Percentiles rank a stretch among this genome's conserved stretches.
Conservation (phyloP, 768 basidiomycete genomes). For the Leucogyrophana mollusca region DNA sequence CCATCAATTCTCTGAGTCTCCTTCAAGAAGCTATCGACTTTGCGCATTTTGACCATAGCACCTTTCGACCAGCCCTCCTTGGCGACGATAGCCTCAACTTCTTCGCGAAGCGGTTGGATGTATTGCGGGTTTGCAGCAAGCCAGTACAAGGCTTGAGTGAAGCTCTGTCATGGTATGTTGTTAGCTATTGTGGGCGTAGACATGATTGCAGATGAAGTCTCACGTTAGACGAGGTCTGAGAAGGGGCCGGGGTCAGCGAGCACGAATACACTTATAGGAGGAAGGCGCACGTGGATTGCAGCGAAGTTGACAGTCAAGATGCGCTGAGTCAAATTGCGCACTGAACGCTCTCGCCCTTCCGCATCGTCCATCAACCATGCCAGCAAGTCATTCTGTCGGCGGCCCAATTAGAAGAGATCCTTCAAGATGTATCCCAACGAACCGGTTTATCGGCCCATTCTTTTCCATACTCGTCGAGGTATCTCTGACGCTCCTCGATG, state of each 20-base stretch:
- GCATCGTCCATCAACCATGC: slow-evolving; percentile 30
- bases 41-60: slow-evolving; percentile 28
- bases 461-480: slow-evolving; percentile 19
- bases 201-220: not conserved
- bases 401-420: no score
- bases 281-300: slow-evolving; percentile 18
- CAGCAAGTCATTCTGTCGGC: slow-evolving; percentile 35
- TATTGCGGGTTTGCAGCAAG: slow-evolving; percentile 37
- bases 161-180: slow-evolving; percentile 16
- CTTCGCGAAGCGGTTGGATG: slow-evolving; percentile 34
- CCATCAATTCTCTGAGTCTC: slow-evolving; percentile 34
- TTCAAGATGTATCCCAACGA: slow-evolving; percentile 5
- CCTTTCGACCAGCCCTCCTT: slow-evolving; percentile 29
- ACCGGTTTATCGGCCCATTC: slow-evolving; percentile 34
- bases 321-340: slow-evolving; percentile 20
- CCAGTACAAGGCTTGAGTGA: slow-evolving; percentile 33
- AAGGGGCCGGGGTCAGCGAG: not conserved
- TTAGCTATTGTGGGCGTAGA: not conserved
- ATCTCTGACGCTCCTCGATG: slow-evolving; percentile 25
- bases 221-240: slow-evolving; percentile 19
- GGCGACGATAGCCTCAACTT: slow-evolving; percentile 29
- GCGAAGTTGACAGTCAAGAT: slow-evolving; percentile 15
- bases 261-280: not conserved
- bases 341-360: slow-evolving; percentile 13
- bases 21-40: slow-evolving; percentile 41